A percentile compares a stretch with the other conserved stretches of the same genome.
Evolutionary conservation across 345 rosid genomes (phyloP).

Genomic region (Acer campestre): DNA sequence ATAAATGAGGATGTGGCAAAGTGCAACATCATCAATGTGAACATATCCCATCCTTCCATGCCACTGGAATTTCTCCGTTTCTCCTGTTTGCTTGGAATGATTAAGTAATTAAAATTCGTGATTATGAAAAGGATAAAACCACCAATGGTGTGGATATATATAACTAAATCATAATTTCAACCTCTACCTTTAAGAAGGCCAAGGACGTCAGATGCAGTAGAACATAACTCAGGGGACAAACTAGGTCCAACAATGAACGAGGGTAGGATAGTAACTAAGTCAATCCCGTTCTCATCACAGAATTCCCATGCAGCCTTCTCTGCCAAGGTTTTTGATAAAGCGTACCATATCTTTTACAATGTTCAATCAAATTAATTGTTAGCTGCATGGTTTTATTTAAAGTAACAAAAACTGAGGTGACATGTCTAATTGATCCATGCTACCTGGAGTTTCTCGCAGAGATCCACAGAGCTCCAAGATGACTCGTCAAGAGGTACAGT

Average conservation of each 20-base stretch:
- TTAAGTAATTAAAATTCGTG: neutral
- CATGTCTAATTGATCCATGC: neutral
- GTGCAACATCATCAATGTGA: conserved; percentile 89
- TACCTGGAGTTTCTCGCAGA: conserved; percentile 74
- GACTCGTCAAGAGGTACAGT: conserved; percentile 76
- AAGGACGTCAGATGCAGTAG: conserved; percentile 82
- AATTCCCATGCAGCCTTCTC: conserved; percentile 94
- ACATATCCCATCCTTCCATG: conserved; percentile 93
- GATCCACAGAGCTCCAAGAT: conserved; percentile 78
- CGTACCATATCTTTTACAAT: conserved; percentile 62
- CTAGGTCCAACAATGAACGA: conserved; percentile 83
- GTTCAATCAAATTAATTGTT: conserved; percentile 17
- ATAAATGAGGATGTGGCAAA: conserved; percentile 68
- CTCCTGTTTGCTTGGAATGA: conserved; percentile 42
- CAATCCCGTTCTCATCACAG: conserved; percentile 60
- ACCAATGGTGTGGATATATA: neutral
- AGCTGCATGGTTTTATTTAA: conserved; percentile 16
- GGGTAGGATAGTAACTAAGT: conserved; percentile 69
- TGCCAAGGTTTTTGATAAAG: conserved; percentile 73
- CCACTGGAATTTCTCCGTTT: conserved; percentile 64
- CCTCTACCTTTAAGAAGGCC: conserved; percentile 70
- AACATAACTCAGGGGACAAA: conserved; percentile 66
- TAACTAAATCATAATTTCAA: neutral
- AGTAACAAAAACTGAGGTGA: neutral
- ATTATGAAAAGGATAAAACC: neutral